Evolutionary conservation across 495 filamentous ascomycete species (phyloP).

Genomic region (Penicillium paxilli): DNA sequence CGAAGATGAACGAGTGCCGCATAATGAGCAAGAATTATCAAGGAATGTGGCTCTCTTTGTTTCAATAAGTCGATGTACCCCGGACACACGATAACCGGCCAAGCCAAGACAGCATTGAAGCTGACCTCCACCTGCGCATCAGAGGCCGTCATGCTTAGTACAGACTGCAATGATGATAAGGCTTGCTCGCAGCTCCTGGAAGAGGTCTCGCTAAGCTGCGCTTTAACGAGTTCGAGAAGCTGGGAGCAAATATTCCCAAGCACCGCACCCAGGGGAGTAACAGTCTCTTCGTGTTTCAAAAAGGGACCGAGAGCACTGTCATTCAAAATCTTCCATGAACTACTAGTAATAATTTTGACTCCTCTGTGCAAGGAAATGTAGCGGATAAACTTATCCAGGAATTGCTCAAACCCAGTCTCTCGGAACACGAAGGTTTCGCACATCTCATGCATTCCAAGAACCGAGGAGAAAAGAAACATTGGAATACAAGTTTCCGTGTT

Average conservation of each 20-base stretch:
- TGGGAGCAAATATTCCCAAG: not conserved
- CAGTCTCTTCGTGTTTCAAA: conserved; percentile 1
- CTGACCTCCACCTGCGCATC: not conserved
- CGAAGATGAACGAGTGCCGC: conserved; percentile 11
- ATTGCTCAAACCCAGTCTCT: conserved; percentile 21
- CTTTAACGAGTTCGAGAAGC: not conserved
- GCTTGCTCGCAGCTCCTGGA: conserved; percentile 5
- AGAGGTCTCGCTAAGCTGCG: not conserved
- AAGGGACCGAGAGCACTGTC: not conserved
- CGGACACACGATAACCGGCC: conserved; percentile 10
- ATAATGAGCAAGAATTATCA: conserved; percentile 22
- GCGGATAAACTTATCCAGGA: conserved; percentile 40
- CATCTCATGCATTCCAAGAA: conserved; percentile 47
- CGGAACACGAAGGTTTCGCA: conserved; percentile 37
- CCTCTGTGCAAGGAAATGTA: conserved; percentile 47
- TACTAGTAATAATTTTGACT: conserved; percentile 27
- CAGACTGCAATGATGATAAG: conserved; percentile 9
- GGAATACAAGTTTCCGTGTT: conserved; percentile 38
- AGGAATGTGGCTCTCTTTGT: conserved; percentile 4
- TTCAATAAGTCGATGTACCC: conserved; percentile 18
- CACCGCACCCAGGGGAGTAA: not conserved
- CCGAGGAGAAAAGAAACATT: conserved; percentile 48
- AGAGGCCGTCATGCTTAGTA: not conserved
- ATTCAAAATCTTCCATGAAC: conserved; percentile 3
- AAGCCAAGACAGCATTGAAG: conserved; percentile 5